Conservation (phyloP, 176 grass and related monocot genomes). For the Oryza officinalis region DNA sequence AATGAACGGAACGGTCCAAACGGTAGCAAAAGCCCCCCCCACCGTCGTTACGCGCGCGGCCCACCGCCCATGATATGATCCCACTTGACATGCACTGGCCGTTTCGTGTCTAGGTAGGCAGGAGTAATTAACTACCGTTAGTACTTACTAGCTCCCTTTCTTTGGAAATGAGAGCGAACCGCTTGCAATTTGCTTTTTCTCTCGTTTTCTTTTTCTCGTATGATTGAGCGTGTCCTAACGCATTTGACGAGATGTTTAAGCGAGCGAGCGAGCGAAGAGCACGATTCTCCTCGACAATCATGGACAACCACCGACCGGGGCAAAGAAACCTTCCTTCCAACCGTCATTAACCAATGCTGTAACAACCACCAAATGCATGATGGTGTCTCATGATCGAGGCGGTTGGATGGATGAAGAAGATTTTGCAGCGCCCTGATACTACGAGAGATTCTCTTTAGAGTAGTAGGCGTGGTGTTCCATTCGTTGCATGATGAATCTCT, state of each 20-base stretch:
- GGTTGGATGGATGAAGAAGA: not conserved
- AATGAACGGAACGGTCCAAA: not conserved
- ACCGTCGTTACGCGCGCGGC: not conserved
- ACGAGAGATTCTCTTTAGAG: slow-evolving; percentile 33
- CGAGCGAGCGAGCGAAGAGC: slow-evolving; percentile 14
- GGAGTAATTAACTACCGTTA: not conserved
- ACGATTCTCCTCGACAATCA: slow-evolving; percentile 34
- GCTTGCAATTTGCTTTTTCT: not conserved
- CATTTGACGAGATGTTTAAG: not conserved
- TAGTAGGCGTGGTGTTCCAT: slow-evolving; percentile 1
- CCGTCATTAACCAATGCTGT: not conserved
- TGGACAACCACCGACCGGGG: not conserved
- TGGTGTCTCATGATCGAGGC: not conserved
- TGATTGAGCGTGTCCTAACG: slow-evolving; percentile 2
- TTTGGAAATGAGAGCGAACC: not conserved
- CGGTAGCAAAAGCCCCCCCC: not conserved
- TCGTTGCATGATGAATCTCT: slow-evolving; percentile 14
- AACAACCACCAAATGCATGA: not conserved
- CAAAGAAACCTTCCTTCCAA: not conserved
- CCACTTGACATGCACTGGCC: not conserved
- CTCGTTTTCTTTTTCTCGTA: not conserved
- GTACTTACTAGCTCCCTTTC: not conserved
- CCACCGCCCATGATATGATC: not conserved
- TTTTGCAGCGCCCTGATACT: not conserved
- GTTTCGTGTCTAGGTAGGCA: not conserved